Evolutionary conservation across 495 filamentous ascomycete genomes (phyloP), one percentile per base, ranked within the genome.

Genomic region (Viridothelium virens): DNA sequence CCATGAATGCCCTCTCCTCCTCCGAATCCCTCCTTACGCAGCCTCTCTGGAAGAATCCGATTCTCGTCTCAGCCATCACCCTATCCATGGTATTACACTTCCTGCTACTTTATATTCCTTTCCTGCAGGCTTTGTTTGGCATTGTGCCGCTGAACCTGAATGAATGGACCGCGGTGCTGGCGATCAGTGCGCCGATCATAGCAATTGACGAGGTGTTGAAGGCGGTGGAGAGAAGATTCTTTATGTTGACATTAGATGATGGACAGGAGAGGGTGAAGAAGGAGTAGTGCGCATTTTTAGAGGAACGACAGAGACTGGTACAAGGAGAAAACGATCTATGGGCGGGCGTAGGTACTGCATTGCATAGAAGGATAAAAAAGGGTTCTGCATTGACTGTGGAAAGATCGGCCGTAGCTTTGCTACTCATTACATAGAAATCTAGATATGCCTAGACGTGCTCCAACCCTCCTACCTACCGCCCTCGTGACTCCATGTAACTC

Each of bases 31-130:
- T 99, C 2, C 78, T 99, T 38, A 97, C 94, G 11, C 86, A 97
- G 68, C 92, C 91, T 18, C 79, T 99, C 36, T 95, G 91, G 92
- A 84, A 94, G 72, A 99, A 99, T 79, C 91, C 96, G 86, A 91
- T 94, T 82, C 84, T 99, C 9, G 88, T 99, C 65, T 96, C 96
- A 70, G 95, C 95, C 68, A 94, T 99, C 70, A 82, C 82, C 12
- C 77, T 99, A 65, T 96, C 91, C n/a, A 99, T 99, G 95, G 84
- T 82, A 7, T 84, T 99, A 63, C 95, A 99, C 80, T 96, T 99
- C 73, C 89, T 86, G 10, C 85, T 99, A 62, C 84, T 99, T 59
- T 99, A 99, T 78, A 89, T 87, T 39, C 95, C 95, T 2, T 84
- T 96, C 78, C 78, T 99, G 64, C 94, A 97, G 79, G 78, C 76